Conservation (phyloP, 164 flowering plant genomes). For the Platanus orientalis region DNA sequence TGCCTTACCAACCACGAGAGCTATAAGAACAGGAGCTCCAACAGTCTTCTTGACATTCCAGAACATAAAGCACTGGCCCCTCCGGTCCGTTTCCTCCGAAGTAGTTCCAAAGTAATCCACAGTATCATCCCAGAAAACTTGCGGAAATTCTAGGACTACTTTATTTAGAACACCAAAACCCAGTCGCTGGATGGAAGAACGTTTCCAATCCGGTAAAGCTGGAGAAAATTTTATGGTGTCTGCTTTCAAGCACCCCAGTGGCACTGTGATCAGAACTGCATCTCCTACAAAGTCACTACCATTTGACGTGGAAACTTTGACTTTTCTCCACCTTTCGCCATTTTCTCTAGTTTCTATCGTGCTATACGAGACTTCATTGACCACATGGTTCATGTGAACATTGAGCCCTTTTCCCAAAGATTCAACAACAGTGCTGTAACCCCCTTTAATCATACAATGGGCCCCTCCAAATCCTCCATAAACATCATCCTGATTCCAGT, state of each 20-base stretch:
- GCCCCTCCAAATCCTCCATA: constrained; percentile 99
- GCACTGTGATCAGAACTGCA: constrained; percentile 86
- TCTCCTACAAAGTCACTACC: constrained; percentile 80
- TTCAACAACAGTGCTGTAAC: constrained; percentile 84
- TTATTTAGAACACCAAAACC: constrained; percentile 98
- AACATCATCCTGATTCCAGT: constrained; percentile 98
- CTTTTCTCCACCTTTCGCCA: constrained; percentile 30
- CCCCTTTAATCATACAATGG: constrained; percentile 99
- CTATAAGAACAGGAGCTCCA: constrained; percentile 96
- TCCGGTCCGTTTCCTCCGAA: constrained; percentile 69
- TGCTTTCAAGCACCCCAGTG: constrained; percentile 96
- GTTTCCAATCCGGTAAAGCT: constrained; percentile 83
- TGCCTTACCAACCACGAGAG: constrained; percentile 94
- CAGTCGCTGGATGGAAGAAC: constrained; percentile 69
- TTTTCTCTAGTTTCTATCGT: constrained; percentile 18
- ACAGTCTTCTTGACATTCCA: constrained; percentile 96
- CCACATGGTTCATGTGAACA: constrained; percentile 72
- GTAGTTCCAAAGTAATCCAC: constrained; percentile 99
- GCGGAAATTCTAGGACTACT: constrained; percentile 82
- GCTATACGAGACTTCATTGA: constrained; percentile 57
- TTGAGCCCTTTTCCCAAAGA: constrained; percentile 68
- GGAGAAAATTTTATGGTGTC: constrained; percentile 81
- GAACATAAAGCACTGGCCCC: constrained; percentile 98
- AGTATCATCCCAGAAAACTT: constrained; percentile 94
- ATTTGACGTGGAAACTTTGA: constrained; percentile 68